These are phyloP conservation scores for Xylaria venustula DNA, from an alignment of 495 filamentous ascomycete genomes.

Conservation along the genomic window DNA sequence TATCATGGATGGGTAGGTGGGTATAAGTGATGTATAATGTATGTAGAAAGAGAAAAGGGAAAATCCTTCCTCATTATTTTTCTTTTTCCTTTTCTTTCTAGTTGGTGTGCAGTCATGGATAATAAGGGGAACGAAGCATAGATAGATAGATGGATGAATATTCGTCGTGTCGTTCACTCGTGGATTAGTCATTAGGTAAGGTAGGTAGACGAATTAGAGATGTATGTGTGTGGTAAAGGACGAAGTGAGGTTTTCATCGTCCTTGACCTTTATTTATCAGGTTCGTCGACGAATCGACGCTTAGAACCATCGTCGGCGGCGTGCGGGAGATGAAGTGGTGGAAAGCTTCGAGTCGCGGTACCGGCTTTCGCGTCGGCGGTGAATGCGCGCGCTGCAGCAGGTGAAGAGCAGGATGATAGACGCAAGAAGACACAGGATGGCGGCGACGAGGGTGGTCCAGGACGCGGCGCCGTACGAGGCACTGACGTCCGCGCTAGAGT, in stretches of 20 bases:
- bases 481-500: conserved; percentile 27
- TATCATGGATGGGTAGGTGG: too few relatives aligned
- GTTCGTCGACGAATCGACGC: background rate
- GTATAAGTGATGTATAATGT: too few relatives aligned
- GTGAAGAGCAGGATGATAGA: conserved; percentile 57
- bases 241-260: too few relatives aligned
- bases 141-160: background rate
- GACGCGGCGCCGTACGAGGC: conserved; percentile 48
- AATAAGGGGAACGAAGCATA: too few relatives aligned
- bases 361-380: conserved; percentile 23
- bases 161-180: conserved; percentile 1
- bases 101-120: too few relatives aligned
- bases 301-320: conserved; percentile 6
- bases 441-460: conserved; percentile 52
- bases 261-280: too few relatives aligned
- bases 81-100: too few relatives aligned
- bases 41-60: too few relatives aligned
- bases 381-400: conserved; percentile 48
- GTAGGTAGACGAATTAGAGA: too few relatives aligned
- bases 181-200: conserved; percentile 10
- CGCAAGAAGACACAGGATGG: conserved; percentile 51
- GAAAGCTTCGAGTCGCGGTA: conserved; percentile 4
- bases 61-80: too few relatives aligned
- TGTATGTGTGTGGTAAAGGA: too few relatives aligned
- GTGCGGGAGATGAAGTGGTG: background rate